Percentiles rank a stretch among this genome's conserved stretches.
These are phyloP conservation scores for Clonostachys chloroleuca DNA, from an alignment of 2,329 filamentous ascomycete species.

Conservation along the genomic window DNA sequence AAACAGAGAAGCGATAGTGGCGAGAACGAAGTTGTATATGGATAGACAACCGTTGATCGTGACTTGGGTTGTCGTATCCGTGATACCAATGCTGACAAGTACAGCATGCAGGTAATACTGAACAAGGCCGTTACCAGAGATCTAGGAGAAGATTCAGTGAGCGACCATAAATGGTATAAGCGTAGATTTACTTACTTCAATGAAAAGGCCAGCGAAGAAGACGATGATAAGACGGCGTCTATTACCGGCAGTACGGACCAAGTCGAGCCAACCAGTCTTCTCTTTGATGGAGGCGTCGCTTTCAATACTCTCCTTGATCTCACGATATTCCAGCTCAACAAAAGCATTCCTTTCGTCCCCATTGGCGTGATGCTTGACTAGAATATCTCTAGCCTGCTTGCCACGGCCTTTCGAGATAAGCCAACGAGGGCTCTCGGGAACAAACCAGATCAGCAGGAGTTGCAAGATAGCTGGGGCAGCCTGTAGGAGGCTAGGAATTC, in stretches of 20 bases:
- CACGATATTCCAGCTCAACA: slow-evolving; percentile 29
- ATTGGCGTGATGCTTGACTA: slow-evolving; percentile 10
- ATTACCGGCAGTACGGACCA: slow-evolving; percentile 40
- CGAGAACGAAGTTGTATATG: slow-evolving; percentile 34
- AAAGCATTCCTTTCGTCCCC: slow-evolving; percentile 13
- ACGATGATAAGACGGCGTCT: slow-evolving; percentile 36
- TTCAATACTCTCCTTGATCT: slow-evolving; percentile 42
- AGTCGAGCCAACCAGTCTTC: slow-evolving; percentile 35
- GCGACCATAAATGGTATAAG: no score
- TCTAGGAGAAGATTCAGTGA: no score
- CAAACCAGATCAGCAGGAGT: slow-evolving; percentile 35
- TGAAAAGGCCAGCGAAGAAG: slow-evolving; percentile 44
- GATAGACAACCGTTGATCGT: slow-evolving; percentile 32
- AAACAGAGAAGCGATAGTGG: slow-evolving; percentile 29
- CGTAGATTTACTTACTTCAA: slow-evolving; percentile 29
- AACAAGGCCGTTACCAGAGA: slow-evolving; percentile 17
- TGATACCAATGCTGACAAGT: slow-evolving; percentile 37
- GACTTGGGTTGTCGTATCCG: slow-evolving; percentile 20
- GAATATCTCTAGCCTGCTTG: slow-evolving; percentile 1
- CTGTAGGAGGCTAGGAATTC: slow-evolving; percentile 38
- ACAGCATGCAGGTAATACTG: slow-evolving; percentile 41
- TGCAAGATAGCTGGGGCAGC: slow-evolving; percentile 34
- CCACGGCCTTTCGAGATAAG: slow-evolving; percentile 3
- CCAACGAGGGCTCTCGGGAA: slow-evolving; percentile 33
- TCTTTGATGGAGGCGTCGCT: slow-evolving; percentile 22